Evolutionary conservation across 2,329 filamentous ascomycete species (phyloP).

Genomic region (Drechslerella stenobrocha): DNA sequence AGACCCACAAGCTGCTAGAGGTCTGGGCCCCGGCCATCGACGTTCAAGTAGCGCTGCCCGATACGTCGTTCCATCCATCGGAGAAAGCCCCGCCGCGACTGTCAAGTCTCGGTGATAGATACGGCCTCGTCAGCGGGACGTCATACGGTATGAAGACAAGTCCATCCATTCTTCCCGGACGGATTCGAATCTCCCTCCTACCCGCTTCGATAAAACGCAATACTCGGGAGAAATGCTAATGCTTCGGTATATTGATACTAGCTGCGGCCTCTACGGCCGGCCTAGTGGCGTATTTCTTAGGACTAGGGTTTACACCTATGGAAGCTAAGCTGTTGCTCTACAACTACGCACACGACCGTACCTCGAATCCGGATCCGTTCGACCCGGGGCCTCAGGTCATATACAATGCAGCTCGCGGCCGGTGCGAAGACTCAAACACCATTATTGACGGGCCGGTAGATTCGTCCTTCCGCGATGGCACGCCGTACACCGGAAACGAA

Average conservation of each 20-base stretch:
- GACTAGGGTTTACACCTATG: background rate
- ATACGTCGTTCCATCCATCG: background rate
- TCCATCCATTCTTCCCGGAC: too few relatives aligned
- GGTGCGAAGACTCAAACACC: too few relatives aligned
- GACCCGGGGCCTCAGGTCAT: too few relatives aligned
- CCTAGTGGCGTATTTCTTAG: background rate
- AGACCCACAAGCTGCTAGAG: background rate
- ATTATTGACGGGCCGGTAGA: too few relatives aligned
- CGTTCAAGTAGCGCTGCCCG: background rate
- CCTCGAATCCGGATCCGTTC: too few relatives aligned
- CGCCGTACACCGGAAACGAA: too few relatives aligned
- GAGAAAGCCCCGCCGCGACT: background rate
- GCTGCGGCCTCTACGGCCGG: background rate
- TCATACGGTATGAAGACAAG: constrained; percentile 4
- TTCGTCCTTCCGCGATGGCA: too few relatives aligned
- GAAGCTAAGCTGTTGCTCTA: background rate
- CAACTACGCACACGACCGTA: too few relatives aligned
- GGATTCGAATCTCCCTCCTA: too few relatives aligned
- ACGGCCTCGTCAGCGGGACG: background rate
- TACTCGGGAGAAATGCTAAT: too few relatives aligned
- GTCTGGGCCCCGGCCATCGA: background rate
- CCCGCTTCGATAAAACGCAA: too few relatives aligned
- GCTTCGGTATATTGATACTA: background rate
- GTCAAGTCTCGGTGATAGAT: background rate
- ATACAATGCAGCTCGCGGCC: too few relatives aligned